A percentile compares a stretch with the other conserved stretches of the same genome.
These are phyloP conservation scores for Arachis hypogaea DNA, from an alignment of 306 rosid genomes.

Conservation along the genomic window DNA sequence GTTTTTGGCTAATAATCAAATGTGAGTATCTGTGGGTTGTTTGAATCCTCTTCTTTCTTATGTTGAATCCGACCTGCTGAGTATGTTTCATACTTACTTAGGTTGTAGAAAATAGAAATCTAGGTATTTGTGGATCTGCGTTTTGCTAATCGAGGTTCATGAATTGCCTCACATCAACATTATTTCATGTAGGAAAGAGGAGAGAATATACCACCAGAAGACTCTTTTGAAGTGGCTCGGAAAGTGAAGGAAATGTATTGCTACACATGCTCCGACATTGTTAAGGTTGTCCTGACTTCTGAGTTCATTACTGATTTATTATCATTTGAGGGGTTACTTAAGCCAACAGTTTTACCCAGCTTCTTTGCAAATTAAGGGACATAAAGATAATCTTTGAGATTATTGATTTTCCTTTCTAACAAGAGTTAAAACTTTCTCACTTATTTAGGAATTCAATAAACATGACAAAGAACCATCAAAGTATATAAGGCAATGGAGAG, in stretches of 20 bases:
- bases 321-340: constrained; percentile 24
- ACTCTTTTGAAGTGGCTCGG: constrained; percentile 96
- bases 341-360: constrained; percentile 3
- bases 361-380: constrained; percentile 24
- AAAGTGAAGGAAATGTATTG: constrained; percentile 96
- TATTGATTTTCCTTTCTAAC: constrained; percentile 29
- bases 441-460: constrained; percentile 84
- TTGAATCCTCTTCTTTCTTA: constrained; percentile 1
- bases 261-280: constrained; percentile 96
- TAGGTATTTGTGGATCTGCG: constrained; percentile 24
- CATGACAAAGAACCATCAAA: constrained; percentile 96
- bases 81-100: neutral
- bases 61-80: constrained; percentile 20
- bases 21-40: constrained; percentile 20
- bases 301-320: constrained; percentile 18
- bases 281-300: constrained; percentile 64
- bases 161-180: constrained; percentile 37
- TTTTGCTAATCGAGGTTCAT: constrained; percentile 36
- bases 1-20: neutral
- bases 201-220: constrained; percentile 96
- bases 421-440: constrained; percentile 38
- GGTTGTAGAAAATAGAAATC: constrained; percentile 25
- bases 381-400: constrained; percentile 24
- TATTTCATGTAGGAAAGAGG: constrained; percentile 89
- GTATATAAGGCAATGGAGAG: constrained; percentile 93